phyloP scores from a whole-genome alignment of 176 grass and related monocot species.

The Coix lacrymajobi region DNA sequence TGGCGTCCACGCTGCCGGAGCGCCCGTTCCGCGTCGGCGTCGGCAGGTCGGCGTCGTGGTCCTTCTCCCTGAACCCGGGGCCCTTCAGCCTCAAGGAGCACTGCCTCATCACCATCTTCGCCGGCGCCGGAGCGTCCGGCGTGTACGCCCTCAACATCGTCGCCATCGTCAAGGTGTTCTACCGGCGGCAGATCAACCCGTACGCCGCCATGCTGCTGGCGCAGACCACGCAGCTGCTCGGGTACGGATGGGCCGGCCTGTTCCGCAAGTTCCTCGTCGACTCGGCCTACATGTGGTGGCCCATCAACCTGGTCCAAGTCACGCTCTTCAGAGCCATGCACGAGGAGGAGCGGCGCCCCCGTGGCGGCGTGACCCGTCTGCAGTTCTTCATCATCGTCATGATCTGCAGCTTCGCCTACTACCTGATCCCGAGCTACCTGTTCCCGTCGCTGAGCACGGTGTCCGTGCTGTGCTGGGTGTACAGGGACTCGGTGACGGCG shows the following conservation, averaged over 20 bases:
- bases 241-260: constrained; percentile 78
- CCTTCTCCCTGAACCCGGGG: constrained; percentile 61
- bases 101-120: constrained; percentile 68
- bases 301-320: constrained; percentile 58
- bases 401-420: constrained; percentile 59
- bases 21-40: constrained; percentile 3
- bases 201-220: constrained; percentile 55
- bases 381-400: constrained; percentile 66
- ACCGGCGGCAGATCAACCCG: constrained; percentile 52
- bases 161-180: constrained; percentile 80
- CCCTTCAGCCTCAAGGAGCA: constrained; percentile 79
- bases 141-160: constrained; percentile 79
- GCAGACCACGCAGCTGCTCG: constrained; percentile 49
- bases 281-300: constrained; percentile 92
- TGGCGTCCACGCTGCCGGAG: constrained; percentile 45
- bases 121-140: constrained; percentile 31
- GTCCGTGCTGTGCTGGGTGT: constrained; percentile 49
- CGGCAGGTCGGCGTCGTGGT: constrained; percentile 30
- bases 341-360: constrained; percentile 56
- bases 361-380: constrained; percentile 44
- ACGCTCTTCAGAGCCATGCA: constrained; percentile 80
- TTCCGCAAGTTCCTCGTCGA: constrained; percentile 71
- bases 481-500: constrained; percentile 47
- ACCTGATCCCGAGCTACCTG: constrained; percentile 54
- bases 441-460: constrained; percentile 60